Evolutionary conservation across 768 basidiomycete genomes (phyloP), one percentile per base, ranked within the genome.

Genomic region (Boletus vinaceobasis): DNA sequence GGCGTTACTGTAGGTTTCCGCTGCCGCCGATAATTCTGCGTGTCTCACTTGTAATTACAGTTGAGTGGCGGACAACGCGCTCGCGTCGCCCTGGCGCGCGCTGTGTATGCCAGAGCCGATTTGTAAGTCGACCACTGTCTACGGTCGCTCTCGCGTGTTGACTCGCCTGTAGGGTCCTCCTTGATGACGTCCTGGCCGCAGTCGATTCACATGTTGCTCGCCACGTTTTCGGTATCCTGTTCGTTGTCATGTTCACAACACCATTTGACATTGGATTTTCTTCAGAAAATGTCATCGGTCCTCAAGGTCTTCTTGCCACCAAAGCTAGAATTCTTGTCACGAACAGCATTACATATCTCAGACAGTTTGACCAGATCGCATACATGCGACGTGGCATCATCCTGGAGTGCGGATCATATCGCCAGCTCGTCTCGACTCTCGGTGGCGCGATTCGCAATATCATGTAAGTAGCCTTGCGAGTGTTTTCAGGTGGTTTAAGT

Each of bases 81-180:
- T 48, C 84, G 92, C 27, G 79, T 95, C 7, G 82, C 88, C 13
- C 75, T 97, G 9, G 96, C 96, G 7, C 77, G 94, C 29, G 92
- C 91, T 3, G 89, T 96, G 0, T 98, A 98, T 70, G 86, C 93
- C 4, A 81, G 94, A 43, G 93, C 94, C 1, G 95, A 98, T 68
- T 68, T 97, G 82, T 93, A 61, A 64, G 84, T 70, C 6, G 15
- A 26, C 23, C 23, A 23, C 23, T 23, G 23, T 6, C 3, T 7
- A 0, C 9, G 8, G 5, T 4, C 1, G 14, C 23, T 13, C 1
- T 21, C 21, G 50, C 3, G 43, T 53, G 7, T 36, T 62, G 39
- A 60, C 40, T 13, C n/a, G 6, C 37, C 1, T 3, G 13, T 54
- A 88, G 86, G 32, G 75, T 88, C 45, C 79, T 98, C 2, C 77